phyloP scores from a whole-genome alignment of 495 filamentous ascomycete genomes.

The Cryomyces minteri region DNA sequence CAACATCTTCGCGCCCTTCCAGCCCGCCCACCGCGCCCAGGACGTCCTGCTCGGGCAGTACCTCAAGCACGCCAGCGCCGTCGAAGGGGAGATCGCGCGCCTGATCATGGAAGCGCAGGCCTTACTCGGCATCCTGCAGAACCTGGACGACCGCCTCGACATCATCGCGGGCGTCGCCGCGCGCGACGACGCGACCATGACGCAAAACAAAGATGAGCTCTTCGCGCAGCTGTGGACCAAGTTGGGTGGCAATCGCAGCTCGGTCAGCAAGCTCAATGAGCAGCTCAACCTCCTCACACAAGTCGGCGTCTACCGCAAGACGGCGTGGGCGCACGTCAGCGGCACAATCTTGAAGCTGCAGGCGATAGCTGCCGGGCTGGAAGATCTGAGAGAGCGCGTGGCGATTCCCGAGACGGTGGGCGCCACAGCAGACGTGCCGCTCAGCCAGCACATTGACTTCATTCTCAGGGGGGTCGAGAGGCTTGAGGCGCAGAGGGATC shows the following conservation, averaged over 20 bases:
- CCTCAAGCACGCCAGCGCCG: constrained; percentile 39
- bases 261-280: constrained; percentile 32
- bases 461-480: constrained; percentile 49
- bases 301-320: constrained; percentile 37
- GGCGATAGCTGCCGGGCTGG: constrained; percentile 45
- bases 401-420: constrained; percentile 36
- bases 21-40: constrained; percentile 29
- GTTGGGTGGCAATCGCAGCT: constrained; percentile 41
- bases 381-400: constrained; percentile 47
- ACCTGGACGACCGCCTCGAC: constrained; percentile 43
- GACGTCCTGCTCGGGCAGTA: constrained; percentile 33
- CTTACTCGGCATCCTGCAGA: constrained; percentile 34
- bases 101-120: constrained; percentile 49
- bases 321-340: constrained; percentile 38
- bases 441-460: constrained; percentile 49
- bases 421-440: constrained; percentile 30
- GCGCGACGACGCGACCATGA: constrained; percentile 30
- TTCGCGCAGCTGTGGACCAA: constrained; percentile 49
- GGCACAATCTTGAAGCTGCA: constrained; percentile 43
- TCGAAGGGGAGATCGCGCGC: constrained; percentile 42
- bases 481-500: constrained; percentile 35
- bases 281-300: constrained; percentile 38
- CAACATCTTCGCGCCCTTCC: constrained; percentile 36
- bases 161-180: constrained; percentile 44
- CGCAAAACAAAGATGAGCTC: constrained; percentile 36